These are phyloP conservation scores for Clarkia xantiana DNA, from an alignment of 345 rosid species.

Conservation along the genomic window DNA sequence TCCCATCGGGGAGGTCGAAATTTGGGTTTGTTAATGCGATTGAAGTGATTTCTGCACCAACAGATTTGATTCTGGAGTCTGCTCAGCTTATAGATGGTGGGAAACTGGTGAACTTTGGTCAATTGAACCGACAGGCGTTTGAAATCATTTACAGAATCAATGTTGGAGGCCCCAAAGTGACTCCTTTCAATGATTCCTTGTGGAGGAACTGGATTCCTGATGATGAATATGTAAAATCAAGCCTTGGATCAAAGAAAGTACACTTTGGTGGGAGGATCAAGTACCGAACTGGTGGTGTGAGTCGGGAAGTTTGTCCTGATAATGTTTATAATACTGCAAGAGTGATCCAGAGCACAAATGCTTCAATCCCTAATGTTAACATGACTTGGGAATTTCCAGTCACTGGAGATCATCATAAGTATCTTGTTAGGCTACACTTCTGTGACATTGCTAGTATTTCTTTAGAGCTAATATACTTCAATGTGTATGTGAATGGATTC, in stretches of 20 bases:
- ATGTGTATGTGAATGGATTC: conserved; percentile 51
- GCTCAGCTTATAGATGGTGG: conserved; percentile 27
- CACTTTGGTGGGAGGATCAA: conserved; percentile 43
- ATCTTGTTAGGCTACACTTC: conserved; percentile 70
- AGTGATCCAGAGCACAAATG: conserved; percentile 36
- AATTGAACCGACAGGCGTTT: conserved; percentile 46
- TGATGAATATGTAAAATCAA: conserved; percentile 40
- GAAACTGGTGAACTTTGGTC: conserved; percentile 25
- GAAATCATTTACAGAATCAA: conserved; percentile 44
- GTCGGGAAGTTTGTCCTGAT: conserved; percentile 73
- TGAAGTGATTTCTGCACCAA: conserved; percentile 83
- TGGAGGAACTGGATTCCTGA: conserved; percentile 94
- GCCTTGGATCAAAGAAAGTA: conserved; percentile 25
- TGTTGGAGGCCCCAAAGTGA: conserved; percentile 78
- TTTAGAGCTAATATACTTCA: conserved; percentile 42
- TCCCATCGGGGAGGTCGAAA: conserved; percentile 32
- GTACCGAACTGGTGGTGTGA: conserved; percentile 52
- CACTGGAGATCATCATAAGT: conserved; percentile 30
- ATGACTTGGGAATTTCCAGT: conserved; percentile 72
- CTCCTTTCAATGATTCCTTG: conserved; percentile 74
- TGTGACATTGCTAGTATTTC: conserved; percentile 74
- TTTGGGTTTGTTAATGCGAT: conserved; percentile 72
- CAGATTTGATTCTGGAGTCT: conserved; percentile 52
- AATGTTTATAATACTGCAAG: conserved; percentile 54
- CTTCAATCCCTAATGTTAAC: conserved; percentile 27